phyloP scores from a whole-genome alignment of 2,329 filamentous ascomycete genomes.

The Graphiopsis chlorocephala region DNA sequence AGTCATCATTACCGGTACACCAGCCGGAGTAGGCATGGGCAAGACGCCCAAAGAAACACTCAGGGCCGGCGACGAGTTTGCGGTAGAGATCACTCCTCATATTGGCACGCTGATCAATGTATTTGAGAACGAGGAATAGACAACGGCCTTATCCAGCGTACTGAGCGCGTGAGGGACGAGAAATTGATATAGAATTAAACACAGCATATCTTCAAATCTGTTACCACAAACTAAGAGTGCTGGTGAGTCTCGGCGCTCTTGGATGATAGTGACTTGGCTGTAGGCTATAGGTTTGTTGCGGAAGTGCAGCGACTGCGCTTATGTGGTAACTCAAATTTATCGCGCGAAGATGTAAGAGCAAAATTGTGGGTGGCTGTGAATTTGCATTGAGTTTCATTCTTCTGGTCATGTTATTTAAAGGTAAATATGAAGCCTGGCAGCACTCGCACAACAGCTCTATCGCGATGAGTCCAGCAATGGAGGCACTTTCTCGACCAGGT shows the following conservation, averaged over 20 bases:
- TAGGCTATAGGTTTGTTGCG: no score
- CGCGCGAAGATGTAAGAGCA: neutral
- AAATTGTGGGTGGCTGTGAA: neutral
- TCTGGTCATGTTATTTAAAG: neutral
- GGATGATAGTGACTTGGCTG: neutral
- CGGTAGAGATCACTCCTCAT: neutral
- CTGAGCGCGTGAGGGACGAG: neutral
- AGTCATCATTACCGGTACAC: conserved; percentile 45
- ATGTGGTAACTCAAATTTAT: neutral
- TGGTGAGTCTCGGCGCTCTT: neutral
- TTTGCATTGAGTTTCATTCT: neutral
- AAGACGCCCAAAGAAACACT: neutral
- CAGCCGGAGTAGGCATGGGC: conserved; percentile 38
- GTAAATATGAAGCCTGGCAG: neutral
- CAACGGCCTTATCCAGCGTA: neutral
- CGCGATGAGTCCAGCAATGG: neutral
- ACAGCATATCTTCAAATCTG: neutral
- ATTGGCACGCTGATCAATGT: neutral
- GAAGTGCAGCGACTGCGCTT: neutral
- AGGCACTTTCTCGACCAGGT: conserved; percentile 46
- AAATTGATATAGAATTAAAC: neutral
- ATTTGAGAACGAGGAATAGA: neutral
- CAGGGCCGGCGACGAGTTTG: neutral
- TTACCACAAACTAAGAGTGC: neutral
- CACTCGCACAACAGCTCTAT: no score